Conservation (phyloP, 1,139 yeast genomes). For the Citeromyces siamensis region DNA sequence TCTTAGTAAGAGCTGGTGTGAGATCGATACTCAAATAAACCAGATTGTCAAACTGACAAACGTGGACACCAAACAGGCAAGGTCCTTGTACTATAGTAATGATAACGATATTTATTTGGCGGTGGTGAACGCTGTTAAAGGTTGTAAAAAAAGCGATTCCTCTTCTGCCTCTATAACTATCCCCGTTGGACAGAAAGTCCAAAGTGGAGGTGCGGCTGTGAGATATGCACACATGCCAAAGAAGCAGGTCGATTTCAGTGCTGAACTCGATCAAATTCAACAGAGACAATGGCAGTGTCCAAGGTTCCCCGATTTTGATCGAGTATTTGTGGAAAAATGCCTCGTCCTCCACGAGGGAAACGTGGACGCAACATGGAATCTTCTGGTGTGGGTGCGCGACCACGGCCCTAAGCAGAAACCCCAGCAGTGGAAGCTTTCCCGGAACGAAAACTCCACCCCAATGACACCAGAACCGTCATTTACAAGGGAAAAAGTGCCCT, state of each 20-base stretch:
- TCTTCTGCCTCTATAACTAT: not conserved
- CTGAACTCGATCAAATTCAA: not conserved
- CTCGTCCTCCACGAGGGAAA: not conserved
- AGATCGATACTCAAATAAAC: not conserved
- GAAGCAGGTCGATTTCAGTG: not conserved
- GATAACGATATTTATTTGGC: not conserved
- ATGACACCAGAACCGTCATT: not conserved
- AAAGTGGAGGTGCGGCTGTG: not conserved
- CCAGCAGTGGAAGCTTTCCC: not conserved
- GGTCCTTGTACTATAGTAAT: not conserved
- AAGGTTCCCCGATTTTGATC: not conserved
- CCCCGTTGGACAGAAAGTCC: not conserved
- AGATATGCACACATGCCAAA: not conserved
- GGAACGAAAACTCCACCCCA: too few relatives aligned
- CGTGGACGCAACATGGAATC: not conserved
- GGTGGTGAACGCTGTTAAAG: not conserved
- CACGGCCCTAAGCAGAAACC: not conserved
- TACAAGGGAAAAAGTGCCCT: not conserved
- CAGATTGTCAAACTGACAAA: not conserved
- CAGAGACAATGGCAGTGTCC: not conserved
- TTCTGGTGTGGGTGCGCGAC: not conserved
- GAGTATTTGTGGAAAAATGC: not conserved
- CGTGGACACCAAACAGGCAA: not conserved
- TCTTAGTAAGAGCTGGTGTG: constrained; percentile 2
- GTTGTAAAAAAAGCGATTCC: not conserved